These are phyloP conservation scores for Aureobasidium melanogenum DNA, from an alignment of 2,329 filamentous ascomycete genomes.

Conservation along the genomic window DNA sequence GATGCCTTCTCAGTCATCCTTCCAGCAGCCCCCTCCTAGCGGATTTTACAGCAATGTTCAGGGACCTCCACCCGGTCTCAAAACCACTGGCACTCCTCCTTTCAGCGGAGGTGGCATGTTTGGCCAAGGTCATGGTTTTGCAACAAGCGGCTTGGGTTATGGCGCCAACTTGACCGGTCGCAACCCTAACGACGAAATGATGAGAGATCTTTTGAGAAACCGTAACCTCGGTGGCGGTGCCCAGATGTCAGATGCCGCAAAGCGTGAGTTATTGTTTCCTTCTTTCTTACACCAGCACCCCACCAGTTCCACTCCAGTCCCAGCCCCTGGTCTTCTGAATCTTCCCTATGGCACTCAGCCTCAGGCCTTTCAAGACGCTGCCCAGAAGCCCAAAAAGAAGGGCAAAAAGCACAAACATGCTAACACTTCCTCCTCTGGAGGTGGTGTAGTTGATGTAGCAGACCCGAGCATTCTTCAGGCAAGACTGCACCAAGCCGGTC, in stretches of 20 bases:
- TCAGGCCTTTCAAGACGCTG: conserved; percentile 15
- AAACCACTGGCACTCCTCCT: conserved; percentile 88
- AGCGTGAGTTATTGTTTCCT: conserved; percentile 98
- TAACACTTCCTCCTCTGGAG: conserved; percentile 99
- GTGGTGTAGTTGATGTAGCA: conserved; percentile 99
- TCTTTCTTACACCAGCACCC: conserved; percentile 82
- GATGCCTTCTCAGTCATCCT: conserved; percentile 53
- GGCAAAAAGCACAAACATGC: conserved; percentile 99
- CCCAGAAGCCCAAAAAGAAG: conserved; percentile 89
- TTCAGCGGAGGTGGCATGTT: conserved; percentile 75
- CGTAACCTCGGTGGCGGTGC: conserved; percentile 47
- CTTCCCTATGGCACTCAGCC: conserved; percentile 63
- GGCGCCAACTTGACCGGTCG: conserved; percentile 47
- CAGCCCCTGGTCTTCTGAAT: conserved; percentile 83
- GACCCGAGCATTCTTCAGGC: conserved; percentile 99
- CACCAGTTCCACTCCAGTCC: conserved; percentile 73
- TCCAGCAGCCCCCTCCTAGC: conserved; percentile 44
- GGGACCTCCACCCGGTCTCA: conserved; percentile 87
- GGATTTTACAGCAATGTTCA: conserved; percentile 81
- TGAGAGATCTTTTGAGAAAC: conserved; percentile 70
- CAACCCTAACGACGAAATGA: conserved; percentile 63
- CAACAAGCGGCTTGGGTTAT: conserved; percentile 57
- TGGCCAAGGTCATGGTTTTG: conserved; percentile 78
- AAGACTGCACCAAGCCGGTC: conserved; percentile 79
- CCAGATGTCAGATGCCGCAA: conserved; percentile 69